Evolutionary conservation across 176 grass and related monocot species (phyloP).

Genomic region (Rhynchospora pubera): DNA sequence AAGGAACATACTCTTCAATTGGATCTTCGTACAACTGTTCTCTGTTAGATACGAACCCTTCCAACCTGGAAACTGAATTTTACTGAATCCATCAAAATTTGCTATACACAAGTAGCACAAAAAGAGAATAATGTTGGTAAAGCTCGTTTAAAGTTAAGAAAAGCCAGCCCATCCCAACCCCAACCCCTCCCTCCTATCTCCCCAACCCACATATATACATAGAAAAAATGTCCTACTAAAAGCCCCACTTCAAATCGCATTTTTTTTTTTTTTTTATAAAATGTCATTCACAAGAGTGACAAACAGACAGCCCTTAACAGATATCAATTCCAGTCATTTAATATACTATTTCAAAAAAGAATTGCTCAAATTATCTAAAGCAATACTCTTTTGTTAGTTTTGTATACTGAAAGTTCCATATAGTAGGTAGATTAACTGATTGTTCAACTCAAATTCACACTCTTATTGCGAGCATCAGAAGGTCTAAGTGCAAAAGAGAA

Average conservation of each 20-base stretch:
- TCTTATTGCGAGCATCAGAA: background rate
- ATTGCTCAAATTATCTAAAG: background rate
- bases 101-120: background rate
- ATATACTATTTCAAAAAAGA: background rate
- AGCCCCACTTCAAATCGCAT: background rate
- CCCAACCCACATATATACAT: background rate
- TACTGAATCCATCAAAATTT: background rate
- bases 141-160: background rate
- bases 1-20: slow-evolving; percentile 89
- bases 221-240: background rate
- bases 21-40: slow-evolving; percentile 97
- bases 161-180: background rate
- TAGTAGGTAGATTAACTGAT: background rate
- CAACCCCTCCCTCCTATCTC: background rate
- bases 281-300: background rate
- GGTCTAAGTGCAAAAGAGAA: background rate
- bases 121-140: background rate
- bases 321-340: background rate
- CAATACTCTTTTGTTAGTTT: background rate
- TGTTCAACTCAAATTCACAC: background rate
- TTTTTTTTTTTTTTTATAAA: background rate
- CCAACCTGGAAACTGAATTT: slow-evolving; percentile 92
- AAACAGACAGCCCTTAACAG: background rate
- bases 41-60: slow-evolving; percentile 96
- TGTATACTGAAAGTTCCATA: background rate